Conservation (phyloP, 495 filamentous ascomycete species). For the Amorphotheca resinae region DNA sequence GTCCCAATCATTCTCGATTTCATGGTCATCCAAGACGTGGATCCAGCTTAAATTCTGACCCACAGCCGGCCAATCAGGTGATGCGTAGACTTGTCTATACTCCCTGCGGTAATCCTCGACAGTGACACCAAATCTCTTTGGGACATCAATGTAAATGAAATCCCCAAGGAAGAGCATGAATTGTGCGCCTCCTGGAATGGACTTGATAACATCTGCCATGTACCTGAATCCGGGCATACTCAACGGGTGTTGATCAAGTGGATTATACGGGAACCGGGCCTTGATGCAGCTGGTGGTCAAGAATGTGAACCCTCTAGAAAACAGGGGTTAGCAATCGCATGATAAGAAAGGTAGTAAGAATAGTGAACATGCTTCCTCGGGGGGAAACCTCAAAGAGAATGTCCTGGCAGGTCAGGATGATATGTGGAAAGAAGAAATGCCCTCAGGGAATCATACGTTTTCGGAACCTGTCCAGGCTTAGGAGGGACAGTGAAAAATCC, state of each 20-base stretch:
- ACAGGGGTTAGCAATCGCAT: background rate
- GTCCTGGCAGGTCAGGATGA: no score
- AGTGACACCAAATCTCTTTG: constrained; percentile 57
- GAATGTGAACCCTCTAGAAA: constrained; percentile 52
- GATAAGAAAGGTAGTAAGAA: no score
- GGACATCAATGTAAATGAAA: constrained; percentile 95
- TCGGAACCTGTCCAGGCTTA: constrained; percentile 41
- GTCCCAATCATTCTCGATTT: constrained; percentile 88
- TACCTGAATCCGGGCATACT: constrained; percentile 65
- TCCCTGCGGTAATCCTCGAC: constrained; percentile 72
- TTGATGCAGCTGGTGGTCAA: constrained; percentile 87
- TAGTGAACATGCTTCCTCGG: no score
- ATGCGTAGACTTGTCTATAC: constrained; percentile 87
- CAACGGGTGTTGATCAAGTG: constrained; percentile 60
- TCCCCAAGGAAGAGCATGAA: constrained; percentile 99
- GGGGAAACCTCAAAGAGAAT: no score
- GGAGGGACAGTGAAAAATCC: constrained; percentile 69
- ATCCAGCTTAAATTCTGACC: constrained; percentile 77
- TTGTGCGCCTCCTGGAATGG: constrained; percentile 42
- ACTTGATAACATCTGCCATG: constrained; percentile 49
- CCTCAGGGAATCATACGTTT: background rate
- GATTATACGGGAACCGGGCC: constrained; percentile 76
- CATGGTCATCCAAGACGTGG: constrained; percentile 91
- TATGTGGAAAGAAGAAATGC: no score
- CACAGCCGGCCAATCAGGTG: constrained; percentile 70